Percentiles rank a stretch among this genome's conserved stretches.
Evolutionary conservation across 2,329 filamentous ascomycete species (phyloP).

Genomic region (Cadophora sp.): DNA sequence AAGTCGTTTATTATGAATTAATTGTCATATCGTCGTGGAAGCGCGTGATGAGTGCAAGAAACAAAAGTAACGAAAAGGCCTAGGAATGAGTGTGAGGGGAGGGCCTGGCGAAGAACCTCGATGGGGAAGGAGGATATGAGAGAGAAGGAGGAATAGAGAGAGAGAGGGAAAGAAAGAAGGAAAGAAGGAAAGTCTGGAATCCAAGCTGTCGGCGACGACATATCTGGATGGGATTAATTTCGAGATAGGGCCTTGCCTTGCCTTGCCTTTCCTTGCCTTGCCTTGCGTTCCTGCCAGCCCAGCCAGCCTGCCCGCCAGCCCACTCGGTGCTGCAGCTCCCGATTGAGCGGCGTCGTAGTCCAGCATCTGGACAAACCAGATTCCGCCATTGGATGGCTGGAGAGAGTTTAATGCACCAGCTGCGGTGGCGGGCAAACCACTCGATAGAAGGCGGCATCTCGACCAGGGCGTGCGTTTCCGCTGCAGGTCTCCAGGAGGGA

Average conservation of each 20-base stretch:
- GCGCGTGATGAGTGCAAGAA: not conserved
- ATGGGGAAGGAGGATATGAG: not conserved
- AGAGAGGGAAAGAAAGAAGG: not conserved
- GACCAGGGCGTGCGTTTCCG: slow-evolving; percentile 13
- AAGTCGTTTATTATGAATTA: slow-evolving; percentile 43
- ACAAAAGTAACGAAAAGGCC: slow-evolving; percentile 12
- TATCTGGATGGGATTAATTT: slow-evolving; percentile 13
- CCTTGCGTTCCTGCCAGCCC: not conserved
- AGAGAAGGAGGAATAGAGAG: slow-evolving; percentile 4
- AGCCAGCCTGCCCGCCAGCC: not conserved
- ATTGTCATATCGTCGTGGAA: slow-evolving; percentile 21
- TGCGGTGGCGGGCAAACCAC: slow-evolving; percentile 13
- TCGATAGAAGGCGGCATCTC: slow-evolving; percentile 16
- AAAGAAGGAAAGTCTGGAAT: slow-evolving; percentile 1
- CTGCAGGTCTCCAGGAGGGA: slow-evolving; percentile 19
- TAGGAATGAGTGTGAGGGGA: slow-evolving; percentile 8
- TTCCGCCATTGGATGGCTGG: slow-evolving; percentile 17
- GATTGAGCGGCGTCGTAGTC: slow-evolving; percentile 7
- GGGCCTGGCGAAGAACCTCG: not conserved
- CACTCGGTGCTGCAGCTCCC: slow-evolving; percentile 15
- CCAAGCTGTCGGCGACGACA: slow-evolving; percentile 8
- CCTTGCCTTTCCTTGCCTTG: not conserved
- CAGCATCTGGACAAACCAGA: slow-evolving; percentile 8
- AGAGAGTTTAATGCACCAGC: slow-evolving; percentile 4
- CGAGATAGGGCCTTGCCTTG: slow-evolving; percentile 7